Conservation (phyloP, 306 rosid species). For the cucumber (Cucumis sativus) region DNA sequence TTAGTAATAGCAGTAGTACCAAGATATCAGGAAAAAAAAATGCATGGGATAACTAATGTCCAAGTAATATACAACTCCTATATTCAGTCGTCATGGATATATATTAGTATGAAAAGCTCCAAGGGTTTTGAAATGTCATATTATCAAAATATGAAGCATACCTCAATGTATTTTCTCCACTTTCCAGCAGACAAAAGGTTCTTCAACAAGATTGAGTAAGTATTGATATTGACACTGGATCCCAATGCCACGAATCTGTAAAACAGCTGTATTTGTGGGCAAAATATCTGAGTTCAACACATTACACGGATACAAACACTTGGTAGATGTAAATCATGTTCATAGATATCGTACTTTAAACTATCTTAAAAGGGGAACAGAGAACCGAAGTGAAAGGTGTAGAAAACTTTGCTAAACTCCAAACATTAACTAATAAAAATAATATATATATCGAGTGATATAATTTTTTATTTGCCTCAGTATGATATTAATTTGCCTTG, state of each 20-base stretch:
- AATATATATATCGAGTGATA: not conserved
- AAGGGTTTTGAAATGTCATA: not conserved
- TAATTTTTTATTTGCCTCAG: too few species aligned
- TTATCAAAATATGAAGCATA: slow-evolving; percentile 3
- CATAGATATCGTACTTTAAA: not conserved
- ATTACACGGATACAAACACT: not conserved
- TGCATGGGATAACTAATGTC: not conserved
- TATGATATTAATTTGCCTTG: too few species aligned
- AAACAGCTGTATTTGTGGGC: slow-evolving; percentile 45
- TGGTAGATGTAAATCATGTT: not conserved
- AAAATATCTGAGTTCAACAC: slow-evolving; percentile 1
- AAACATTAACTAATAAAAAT: slow-evolving; percentile 8
- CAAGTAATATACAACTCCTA: not conserved
- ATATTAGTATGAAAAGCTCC: not conserved
- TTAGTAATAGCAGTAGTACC: not conserved
- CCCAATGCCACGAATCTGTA: slow-evolving; percentile 63
- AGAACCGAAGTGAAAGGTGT: not conserved
- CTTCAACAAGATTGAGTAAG: slow-evolving; percentile 76
- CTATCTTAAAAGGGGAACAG: not conserved
- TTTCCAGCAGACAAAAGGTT: slow-evolving; percentile 71
- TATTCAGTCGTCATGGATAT: not conserved
- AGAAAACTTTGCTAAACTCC: not conserved
- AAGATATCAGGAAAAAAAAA: not conserved
- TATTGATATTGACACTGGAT: slow-evolving; percentile 43
- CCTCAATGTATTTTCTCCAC: slow-evolving; percentile 98